phyloP scores from a whole-genome alignment of 2,329 filamentous ascomycete genomes.

The Dothideomycetes sp. region DNA sequence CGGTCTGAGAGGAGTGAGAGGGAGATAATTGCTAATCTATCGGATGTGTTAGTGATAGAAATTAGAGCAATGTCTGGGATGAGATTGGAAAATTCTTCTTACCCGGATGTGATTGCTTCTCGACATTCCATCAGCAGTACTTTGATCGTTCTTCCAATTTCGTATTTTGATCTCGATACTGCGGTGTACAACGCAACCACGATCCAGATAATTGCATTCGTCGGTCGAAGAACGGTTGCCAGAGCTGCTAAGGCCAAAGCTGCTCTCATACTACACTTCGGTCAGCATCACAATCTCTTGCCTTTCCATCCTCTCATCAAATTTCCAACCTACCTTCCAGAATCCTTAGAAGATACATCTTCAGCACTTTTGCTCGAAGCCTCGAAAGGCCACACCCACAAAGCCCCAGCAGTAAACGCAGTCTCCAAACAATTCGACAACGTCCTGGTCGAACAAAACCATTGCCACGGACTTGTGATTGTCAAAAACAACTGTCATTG shows the following conservation, averaged over 20 bases:
- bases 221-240: slow-evolving; percentile 80
- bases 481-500: slow-evolving; percentile 66
- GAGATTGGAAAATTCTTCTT: background rate
- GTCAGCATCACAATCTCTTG: background rate
- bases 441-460: slow-evolving; percentile 87
- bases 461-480: slow-evolving; percentile 81
- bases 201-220: slow-evolving; percentile 77
- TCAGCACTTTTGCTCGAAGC: background rate
- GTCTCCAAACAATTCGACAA: slow-evolving; percentile 92
- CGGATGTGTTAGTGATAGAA: background rate
- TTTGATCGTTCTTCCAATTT: background rate
- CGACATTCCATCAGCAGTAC: slow-evolving; percentile 2
- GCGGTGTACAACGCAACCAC: slow-evolving; percentile 8
- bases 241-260: slow-evolving; percentile 48
- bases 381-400: slow-evolving; percentile 85
- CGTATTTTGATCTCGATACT: background rate
- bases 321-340: background rate
- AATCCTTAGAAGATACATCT: slow-evolving; percentile 3
- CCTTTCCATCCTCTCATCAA: background rate
- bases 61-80: background rate
- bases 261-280: background rate
- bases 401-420: slow-evolving; percentile 69
- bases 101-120: slow-evolving; percentile 11
- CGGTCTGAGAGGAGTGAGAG: slow-evolving; percentile 62
- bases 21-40: slow-evolving; percentile 41